Conservation (phyloP, 2,329 filamentous ascomycete genomes). For the Blumeriella jaapii region DNA sequence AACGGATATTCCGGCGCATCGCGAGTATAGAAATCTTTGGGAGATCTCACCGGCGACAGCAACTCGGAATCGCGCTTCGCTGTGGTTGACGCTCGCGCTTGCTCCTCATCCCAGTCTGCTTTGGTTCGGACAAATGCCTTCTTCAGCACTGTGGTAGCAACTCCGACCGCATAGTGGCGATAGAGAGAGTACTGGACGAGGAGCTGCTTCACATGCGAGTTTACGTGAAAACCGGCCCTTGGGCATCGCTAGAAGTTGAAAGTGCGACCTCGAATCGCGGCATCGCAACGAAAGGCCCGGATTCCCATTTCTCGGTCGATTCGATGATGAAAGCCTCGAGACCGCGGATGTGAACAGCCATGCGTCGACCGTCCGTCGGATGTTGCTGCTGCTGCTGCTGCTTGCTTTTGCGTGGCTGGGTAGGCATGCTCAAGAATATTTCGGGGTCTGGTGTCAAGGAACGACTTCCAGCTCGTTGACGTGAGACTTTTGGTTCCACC, state of each 20-base stretch:
- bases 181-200: slow-evolving; percentile 86
- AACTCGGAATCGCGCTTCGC: slow-evolving; percentile 11
- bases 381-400: slow-evolving; percentile 31
- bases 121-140: slow-evolving; percentile 52
- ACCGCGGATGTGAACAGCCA: slow-evolving; percentile 70
- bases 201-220: slow-evolving; percentile 68
- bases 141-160: slow-evolving; percentile 65
- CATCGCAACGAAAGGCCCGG: slow-evolving; percentile 74
- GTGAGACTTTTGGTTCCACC: slow-evolving; percentile 41
- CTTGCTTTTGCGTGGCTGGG: slow-evolving; percentile 41
- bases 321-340: slow-evolving; percentile 89
- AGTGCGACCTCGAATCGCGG: slow-evolving; percentile 81
- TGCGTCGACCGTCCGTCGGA: slow-evolving; percentile 63
- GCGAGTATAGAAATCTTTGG: slow-evolving; percentile 16
- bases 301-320: slow-evolving; percentile 69
- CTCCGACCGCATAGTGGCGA: slow-evolving; percentile 78
- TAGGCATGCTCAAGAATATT: slow-evolving; percentile 38
- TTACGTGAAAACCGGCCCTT: slow-evolving; percentile 84
- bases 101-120: slow-evolving; percentile 33
- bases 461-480: slow-evolving; percentile 65
- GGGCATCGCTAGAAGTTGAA: slow-evolving; percentile 72
- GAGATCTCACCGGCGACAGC: slow-evolving; percentile 22
- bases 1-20: slow-evolving; percentile 22
- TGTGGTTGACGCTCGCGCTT: slow-evolving; percentile 23
- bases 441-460: slow-evolving; percentile 59